Evolutionary conservation across 1,284 basidiomycete species (phyloP).

Genomic region (Vanrija sp.): DNA sequence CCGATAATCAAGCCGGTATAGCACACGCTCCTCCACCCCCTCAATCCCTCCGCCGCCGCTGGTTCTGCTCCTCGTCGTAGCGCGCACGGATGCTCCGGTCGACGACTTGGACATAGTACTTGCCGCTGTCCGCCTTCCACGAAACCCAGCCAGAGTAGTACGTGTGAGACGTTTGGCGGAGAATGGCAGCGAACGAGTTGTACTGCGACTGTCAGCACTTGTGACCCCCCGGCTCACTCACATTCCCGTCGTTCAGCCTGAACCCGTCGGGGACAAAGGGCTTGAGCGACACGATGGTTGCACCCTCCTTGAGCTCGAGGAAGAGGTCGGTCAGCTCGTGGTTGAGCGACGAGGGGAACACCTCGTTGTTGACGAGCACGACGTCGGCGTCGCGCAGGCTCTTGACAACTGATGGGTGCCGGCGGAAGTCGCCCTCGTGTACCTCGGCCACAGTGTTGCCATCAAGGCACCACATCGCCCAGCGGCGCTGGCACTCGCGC

Average conservation of each 20-base stretch:
- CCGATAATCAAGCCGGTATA: too few species aligned
- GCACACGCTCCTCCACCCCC: too few species aligned
- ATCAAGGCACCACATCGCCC: constrained; percentile 53
- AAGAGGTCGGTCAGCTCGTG: constrained; percentile 54
- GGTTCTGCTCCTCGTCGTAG: constrained; percentile 37
- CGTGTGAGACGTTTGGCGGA: constrained; percentile 29
- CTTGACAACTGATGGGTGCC: constrained; percentile 35
- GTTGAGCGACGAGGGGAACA: constrained; percentile 54
- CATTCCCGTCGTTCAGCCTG: constrained; percentile 51
- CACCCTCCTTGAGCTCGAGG: constrained; percentile 55
- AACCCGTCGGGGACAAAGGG: constrained; percentile 55
- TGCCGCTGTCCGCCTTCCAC: constrained; percentile 45
- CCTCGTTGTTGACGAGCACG: constrained; percentile 57
- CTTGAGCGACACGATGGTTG: constrained; percentile 54
- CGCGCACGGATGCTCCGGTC: constrained; percentile 32
- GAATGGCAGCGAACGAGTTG: constrained; percentile 43
- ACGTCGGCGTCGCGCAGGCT: constrained; percentile 53
- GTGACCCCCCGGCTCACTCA: constrained; percentile 21
- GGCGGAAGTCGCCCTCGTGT: constrained; percentile 54
- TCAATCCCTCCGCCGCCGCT: constrained; percentile 16
- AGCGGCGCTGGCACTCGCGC: constrained; percentile 50
- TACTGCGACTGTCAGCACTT: constrained; percentile 23
- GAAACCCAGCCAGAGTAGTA: constrained; percentile 44
- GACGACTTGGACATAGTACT: constrained; percentile 40
- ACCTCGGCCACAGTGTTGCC: constrained; percentile 49